phyloP scores from a whole-genome alignment of 2,329 filamentous ascomycete genomes.

The Cladophialophora bantiana region DNA sequence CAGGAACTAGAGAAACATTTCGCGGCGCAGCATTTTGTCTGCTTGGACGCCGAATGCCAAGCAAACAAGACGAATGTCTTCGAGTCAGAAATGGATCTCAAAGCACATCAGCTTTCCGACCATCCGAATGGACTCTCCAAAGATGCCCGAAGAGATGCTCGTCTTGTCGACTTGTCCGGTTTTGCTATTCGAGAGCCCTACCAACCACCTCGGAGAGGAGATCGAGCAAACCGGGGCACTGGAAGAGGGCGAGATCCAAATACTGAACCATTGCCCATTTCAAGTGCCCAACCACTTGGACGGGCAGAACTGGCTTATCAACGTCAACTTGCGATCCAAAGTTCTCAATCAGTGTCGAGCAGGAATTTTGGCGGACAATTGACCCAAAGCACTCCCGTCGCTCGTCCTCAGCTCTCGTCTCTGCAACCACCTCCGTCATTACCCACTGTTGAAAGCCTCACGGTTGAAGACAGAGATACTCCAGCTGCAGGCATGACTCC shows the following conservation, averaged over 20 bases:
- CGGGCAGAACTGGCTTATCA: conserved; percentile 92
- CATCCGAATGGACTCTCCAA: conserved; percentile 84
- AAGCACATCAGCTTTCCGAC: conserved; percentile 85
- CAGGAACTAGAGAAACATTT: conserved; percentile 87
- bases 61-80: conserved; percentile 99
- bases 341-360: conserved; percentile 77
- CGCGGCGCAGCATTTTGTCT: conserved; percentile 83
- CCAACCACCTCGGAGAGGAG: conserved; percentile 64
- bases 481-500: conserved; percentile 61
- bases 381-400: conserved; percentile 55
- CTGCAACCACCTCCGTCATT: conserved; percentile 42
- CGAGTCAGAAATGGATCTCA: conserved; percentile 90
- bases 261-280: conserved; percentile 76
- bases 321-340: conserved; percentile 88
- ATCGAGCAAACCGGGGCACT: conserved; percentile 60
- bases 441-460: conserved; percentile 60
- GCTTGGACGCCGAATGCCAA: conserved; percentile 82
- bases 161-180: conserved; percentile 82
- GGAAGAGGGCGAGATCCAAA: conserved; percentile 85
- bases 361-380: conserved; percentile 87
- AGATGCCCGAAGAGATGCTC: conserved; percentile 80
- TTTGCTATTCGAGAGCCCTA: conserved; percentile 83
- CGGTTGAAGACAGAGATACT: conserved; percentile 58
- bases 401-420: conserved; percentile 41
- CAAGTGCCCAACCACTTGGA: conserved; percentile 79